Percentiles rank a stretch among this genome's conserved stretches.
phyloP scores from a whole-genome alignment of 139 green algal genomes.

The Chlamydomonas sp. region DNA sequence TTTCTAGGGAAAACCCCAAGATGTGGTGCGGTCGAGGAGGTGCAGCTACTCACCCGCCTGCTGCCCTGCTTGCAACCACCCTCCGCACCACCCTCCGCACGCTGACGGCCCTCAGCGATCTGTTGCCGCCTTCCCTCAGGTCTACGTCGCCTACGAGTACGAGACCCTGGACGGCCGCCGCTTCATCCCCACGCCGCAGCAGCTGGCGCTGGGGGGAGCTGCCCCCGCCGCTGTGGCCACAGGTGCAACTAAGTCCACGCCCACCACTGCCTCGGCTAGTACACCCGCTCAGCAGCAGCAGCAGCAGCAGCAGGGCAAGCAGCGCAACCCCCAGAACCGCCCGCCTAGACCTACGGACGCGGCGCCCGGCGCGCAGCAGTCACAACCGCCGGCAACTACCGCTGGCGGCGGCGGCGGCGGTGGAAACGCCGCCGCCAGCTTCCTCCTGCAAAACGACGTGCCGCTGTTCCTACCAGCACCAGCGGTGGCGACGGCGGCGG shows the following conservation, averaged over 20 bases:
- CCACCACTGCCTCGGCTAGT: neutral
- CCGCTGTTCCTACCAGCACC: conserved; percentile 27
- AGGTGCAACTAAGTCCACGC: neutral
- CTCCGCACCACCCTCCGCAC: no score
- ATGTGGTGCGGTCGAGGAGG: no score
- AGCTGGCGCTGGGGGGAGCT: conserved; percentile 5
- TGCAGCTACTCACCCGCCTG: neutral
- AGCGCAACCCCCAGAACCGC: no score
- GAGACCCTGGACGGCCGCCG: conserved; percentile 34
- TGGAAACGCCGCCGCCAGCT: neutral
- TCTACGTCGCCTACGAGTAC: conserved; percentile 35
- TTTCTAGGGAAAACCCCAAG: no score
- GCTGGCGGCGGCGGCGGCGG: neutral
- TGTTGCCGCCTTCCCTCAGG: neutral
- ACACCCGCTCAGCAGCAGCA: neutral
- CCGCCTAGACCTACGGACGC: no score
- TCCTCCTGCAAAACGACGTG: conserved; percentile 32
- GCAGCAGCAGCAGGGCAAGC: neutral
- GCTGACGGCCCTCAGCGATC: no score
- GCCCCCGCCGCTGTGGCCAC: neutral
- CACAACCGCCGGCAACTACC: neutral
- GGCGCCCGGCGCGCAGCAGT: neutral
- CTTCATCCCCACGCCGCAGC: conserved; percentile 37
- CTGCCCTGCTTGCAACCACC: neutral
- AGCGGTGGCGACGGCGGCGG: neutral